Conservation (phyloP, 192 early-diverging fungal genomes). For the Geranomyces michiganensis region DNA sequence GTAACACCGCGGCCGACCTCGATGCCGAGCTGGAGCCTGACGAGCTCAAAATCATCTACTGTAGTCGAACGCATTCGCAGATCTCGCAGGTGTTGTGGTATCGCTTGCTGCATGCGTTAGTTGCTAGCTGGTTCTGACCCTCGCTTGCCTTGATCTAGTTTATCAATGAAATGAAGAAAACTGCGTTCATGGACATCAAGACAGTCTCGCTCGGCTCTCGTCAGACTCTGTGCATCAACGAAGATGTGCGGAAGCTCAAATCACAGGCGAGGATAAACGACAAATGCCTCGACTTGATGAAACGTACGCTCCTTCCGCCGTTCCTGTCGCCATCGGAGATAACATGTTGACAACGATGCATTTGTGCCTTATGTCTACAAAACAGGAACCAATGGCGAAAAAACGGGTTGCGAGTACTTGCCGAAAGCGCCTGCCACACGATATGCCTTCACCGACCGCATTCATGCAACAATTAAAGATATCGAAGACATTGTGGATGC, state of each 20-base stretch:
- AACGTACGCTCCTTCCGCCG: constrained; percentile 37
- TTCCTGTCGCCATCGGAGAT: background rate
- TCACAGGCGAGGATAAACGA: constrained; percentile 71
- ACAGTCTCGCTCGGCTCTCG: constrained; percentile 80
- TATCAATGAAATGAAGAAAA: constrained; percentile 80
- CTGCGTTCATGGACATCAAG: constrained; percentile 64
- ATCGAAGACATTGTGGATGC: constrained; percentile 83
- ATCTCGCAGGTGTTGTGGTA: constrained; percentile 67
- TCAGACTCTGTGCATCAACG: constrained; percentile 82
- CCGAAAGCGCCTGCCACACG: background rate
- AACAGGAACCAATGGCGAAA: constrained; percentile 7
- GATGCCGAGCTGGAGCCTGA: constrained; percentile 42
- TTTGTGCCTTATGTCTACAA: too few species aligned
- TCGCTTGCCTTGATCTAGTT: constrained; percentile 42
- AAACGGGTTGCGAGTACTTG: constrained; percentile 11
- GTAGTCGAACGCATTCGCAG: constrained; percentile 78
- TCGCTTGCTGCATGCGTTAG: too few species aligned
- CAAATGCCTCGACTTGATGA: constrained; percentile 82
- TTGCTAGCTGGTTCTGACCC: too few species aligned
- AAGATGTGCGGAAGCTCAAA: constrained; percentile 58
- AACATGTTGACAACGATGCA: background rate
- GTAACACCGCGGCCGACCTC: constrained; percentile 11
- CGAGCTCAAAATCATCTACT: constrained; percentile 53
- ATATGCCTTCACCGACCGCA: constrained; percentile 14
- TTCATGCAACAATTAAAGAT: constrained; percentile 52